These are phyloP conservation scores for Abrus pulchellus DNA, from an alignment of 306 rosid species.

Conservation along the genomic window DNA sequence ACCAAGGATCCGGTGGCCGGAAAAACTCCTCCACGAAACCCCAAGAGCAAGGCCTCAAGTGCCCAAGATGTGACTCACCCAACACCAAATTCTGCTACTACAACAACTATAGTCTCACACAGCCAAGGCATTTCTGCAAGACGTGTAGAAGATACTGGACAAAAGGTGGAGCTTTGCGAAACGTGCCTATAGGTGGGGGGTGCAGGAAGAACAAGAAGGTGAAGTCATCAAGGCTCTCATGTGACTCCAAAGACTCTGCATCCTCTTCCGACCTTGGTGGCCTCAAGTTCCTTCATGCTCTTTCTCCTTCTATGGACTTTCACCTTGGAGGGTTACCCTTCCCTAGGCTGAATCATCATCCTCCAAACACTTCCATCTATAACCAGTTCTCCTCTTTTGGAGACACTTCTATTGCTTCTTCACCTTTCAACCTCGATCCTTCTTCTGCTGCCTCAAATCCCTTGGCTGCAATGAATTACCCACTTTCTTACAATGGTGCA, in stretches of 20 bases:
- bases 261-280: conserved; percentile 64
- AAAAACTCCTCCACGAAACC: conserved; percentile 54
- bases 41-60: conserved; percentile 66
- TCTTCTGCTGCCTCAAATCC: conserved; percentile 51
- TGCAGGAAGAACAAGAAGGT: conserved; percentile 90
- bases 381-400: conserved; percentile 63
- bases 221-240: conserved; percentile 67
- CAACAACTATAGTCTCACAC: conserved; percentile 96
- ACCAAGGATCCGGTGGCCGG: conserved; percentile 53
- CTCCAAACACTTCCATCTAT: conserved; percentile 41
- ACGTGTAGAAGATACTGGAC: conserved; percentile 98
- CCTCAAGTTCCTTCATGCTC: conserved; percentile 72
- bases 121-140: conserved; percentile 96
- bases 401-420: conserved; percentile 45
- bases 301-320: conserved; percentile 78
- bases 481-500: conserved; percentile 50
- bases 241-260: conserved; percentile 64
- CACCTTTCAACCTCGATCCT: conserved; percentile 61
- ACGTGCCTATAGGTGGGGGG: conserved; percentile 94
- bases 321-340: conserved; percentile 65
- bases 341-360: conserved; percentile 62
- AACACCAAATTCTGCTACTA: conserved; percentile 98
- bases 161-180: conserved; percentile 89
- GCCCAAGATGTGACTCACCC: conserved; percentile 91
- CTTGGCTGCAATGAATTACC: conserved; percentile 57